Percentiles rank a stretch among this genome's conserved stretches.
phyloP scores from a whole-genome alignment of 116 monocot species.

The Iris pallida region DNA sequence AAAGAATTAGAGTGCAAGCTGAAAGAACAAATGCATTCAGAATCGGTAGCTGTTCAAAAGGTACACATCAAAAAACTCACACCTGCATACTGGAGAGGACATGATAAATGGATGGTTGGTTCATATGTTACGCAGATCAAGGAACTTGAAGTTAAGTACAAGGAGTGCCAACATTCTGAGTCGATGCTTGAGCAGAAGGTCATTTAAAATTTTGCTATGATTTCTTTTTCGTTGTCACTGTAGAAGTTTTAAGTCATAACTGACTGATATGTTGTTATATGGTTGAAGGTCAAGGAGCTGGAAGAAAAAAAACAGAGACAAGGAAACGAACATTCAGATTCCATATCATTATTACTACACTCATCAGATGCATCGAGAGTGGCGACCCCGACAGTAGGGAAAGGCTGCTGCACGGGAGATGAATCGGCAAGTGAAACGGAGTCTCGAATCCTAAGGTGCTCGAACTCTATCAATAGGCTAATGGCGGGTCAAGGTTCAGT shows the following conservation, averaged over 20 bases:
- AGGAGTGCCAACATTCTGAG: slow-evolving; percentile 32
- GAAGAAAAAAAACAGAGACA: slow-evolving; percentile 49
- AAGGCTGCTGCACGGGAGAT: slow-evolving; percentile 16
- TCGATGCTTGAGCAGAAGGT: slow-evolving; percentile 45
- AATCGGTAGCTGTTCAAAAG: slow-evolving; percentile 31
- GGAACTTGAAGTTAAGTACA: slow-evolving; percentile 42
- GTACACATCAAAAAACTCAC: slow-evolving; percentile 7
- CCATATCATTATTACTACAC: slow-evolving; percentile 11
- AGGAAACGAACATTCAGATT: slow-evolving; percentile 14
- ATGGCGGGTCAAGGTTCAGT: slow-evolving; percentile 17
- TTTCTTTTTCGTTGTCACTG: not conserved
- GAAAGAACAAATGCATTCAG: slow-evolving; percentile 31
- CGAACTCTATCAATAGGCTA: slow-evolving; percentile 40
- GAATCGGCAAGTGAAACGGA: slow-evolving; percentile 35
- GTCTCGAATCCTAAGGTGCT: slow-evolving; percentile 42
- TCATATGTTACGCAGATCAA: slow-evolving; percentile 33
- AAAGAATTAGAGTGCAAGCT: slow-evolving; percentile 51
- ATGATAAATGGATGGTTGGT: not conserved
- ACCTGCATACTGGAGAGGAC: not conserved
- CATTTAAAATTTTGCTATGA: not conserved
- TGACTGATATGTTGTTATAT: not conserved
- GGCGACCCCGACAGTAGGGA: slow-evolving; percentile 22
- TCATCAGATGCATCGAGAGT: slow-evolving; percentile 13
- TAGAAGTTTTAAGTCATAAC: not conserved
- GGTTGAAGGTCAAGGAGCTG: slow-evolving; percentile 53